Base-by-base conservation (phyloP, 257 asterid species). In the Leptodermis oblonga region DNA sequence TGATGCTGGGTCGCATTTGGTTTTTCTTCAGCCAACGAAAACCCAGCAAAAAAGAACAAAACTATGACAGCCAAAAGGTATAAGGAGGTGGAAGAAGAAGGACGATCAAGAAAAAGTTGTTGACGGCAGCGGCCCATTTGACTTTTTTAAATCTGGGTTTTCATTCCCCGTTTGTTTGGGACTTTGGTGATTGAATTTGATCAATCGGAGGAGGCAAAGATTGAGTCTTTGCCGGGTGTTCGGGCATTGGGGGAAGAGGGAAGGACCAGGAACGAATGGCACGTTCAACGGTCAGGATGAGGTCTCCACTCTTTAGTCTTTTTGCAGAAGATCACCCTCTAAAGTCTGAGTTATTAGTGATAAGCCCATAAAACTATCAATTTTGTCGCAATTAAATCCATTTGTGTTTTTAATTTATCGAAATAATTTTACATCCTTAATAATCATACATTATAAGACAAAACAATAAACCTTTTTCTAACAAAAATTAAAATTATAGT, bases 41-140 rank as follows among this genome's bases (percentile, higher is more conserved):
- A 75, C 67, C 48, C 71, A 65, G 68, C 48, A 39, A 76, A 60
- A 39, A 80, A 62, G 45, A 59, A 73, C 49, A 70, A 62, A 53
- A 41, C 25, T 17, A 67, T 4, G 17, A 45, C 23, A 0, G 52
- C 1, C 18, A 28, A 37, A 63, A 28, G 37, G 52, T 18, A 51
- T 9, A 56, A 34, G 7, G 62, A 22, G 30, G 71, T 22, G n/a
- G 39, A n/a, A n/a, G n/a, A 52, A 17, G 51, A 73, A 67, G 37
- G 36, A 73, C 52, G 69, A 65, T 68, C 70, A 74, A 56, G 65
- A 75, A 84, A 48, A 67, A 71, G 80, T 68, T 70, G 82, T 70
- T 72, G 76, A 71, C 61, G 60, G 36, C 17, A 65, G 55, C 74
- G 76, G 76, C 88, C 96, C 96, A 87, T 87, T 75, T 83, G 84